Conservation (phyloP, 2,329 filamentous ascomycete genomes). For the Fusarium virguliforme region DNA sequence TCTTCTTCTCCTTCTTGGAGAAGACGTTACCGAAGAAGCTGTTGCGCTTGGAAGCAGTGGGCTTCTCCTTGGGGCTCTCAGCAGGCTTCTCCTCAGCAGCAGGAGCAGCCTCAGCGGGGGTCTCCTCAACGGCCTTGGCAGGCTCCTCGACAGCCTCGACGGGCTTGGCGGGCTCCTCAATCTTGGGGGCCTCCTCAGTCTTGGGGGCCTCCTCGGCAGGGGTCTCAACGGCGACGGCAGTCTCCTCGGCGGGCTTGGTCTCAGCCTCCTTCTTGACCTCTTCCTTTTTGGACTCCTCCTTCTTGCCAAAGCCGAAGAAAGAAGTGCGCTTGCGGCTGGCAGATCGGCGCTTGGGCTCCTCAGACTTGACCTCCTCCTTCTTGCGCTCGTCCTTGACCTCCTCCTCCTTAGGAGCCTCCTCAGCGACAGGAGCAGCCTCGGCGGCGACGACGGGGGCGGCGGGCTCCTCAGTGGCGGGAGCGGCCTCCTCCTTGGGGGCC, state of each 20-base stretch:
- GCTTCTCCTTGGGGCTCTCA: slow-evolving; percentile 65
- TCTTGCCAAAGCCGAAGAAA: slow-evolving; percentile 75
- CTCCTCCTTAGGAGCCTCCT: slow-evolving; percentile 59
- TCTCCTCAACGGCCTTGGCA: slow-evolving; percentile 55
- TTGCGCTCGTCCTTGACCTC: slow-evolving; percentile 56
- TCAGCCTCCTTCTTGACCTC: slow-evolving; percentile 66
- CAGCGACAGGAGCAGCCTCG: slow-evolving; percentile 43
- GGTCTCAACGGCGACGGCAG: slow-evolving; percentile 51
- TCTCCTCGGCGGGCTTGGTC: slow-evolving; percentile 57
- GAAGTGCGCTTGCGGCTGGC: slow-evolving; percentile 77
- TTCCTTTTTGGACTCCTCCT: slow-evolving; percentile 63
- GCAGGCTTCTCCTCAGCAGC: slow-evolving; percentile 55
- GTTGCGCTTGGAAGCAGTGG: slow-evolving; percentile 65
- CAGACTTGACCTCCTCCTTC: slow-evolving; percentile 68
- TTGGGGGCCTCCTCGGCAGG: slow-evolving; percentile 51
- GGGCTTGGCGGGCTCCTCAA: slow-evolving; percentile 21
- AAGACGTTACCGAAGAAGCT: slow-evolving; percentile 70
- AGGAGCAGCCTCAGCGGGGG: slow-evolving; percentile 56
- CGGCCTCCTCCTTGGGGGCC: slow-evolving; percentile 54
- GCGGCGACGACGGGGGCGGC: slow-evolving; percentile 27
- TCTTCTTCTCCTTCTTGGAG: slow-evolving; percentile 74
- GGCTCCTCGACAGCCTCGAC: slow-evolving; percentile 47
- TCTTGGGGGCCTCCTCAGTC: slow-evolving; percentile 43
- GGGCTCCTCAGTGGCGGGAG: slow-evolving; percentile 49
- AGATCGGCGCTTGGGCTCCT: slow-evolving; percentile 75